Evolutionary conservation across 1,284 basidiomycete species (phyloP).

Genomic region (Cryptococcus maquisensis): DNA sequence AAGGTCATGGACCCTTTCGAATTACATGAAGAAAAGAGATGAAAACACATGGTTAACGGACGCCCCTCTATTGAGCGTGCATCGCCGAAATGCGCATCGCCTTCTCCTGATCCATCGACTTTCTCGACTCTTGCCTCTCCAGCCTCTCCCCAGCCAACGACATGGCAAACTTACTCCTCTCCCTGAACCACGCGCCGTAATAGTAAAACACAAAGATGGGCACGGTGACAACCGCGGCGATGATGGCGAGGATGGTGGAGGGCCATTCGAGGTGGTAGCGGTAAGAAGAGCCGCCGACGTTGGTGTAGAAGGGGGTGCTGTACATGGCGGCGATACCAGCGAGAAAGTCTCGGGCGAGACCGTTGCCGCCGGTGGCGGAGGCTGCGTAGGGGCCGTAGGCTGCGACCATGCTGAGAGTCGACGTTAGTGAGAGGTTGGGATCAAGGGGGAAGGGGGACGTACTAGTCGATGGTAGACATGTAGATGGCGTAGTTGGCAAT

Average conservation of each 20-base stretch:
- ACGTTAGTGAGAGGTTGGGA: neutral
- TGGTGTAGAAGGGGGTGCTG: constrained; percentile 45
- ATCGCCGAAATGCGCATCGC: too few species aligned
- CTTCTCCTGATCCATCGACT: constrained; percentile 7
- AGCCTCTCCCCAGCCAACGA: constrained; percentile 30
- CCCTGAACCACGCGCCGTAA: constrained; percentile 45
- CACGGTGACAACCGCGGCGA: constrained; percentile 46
- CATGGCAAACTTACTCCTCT: constrained; percentile 46
- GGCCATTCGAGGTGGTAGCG: constrained; percentile 44
- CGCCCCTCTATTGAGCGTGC: too few species aligned
- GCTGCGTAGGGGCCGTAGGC: constrained; percentile 50
- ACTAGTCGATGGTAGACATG: constrained; percentile 48
- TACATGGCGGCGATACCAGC: constrained; percentile 50
- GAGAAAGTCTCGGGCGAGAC: constrained; percentile 41
- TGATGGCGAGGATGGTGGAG: constrained; percentile 45
- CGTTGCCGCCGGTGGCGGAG: constrained; percentile 46
- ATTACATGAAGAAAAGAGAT: too few species aligned
- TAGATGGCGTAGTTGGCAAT: constrained; percentile 46
- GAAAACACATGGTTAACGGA: too few species aligned
- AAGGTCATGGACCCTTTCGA: too few species aligned
- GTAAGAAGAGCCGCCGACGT: constrained; percentile 25
- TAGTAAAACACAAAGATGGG: constrained; percentile 51
- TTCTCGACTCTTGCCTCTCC: constrained; percentile 8
- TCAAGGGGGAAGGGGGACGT: neutral
- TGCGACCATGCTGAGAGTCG: constrained; percentile 34